These are phyloP conservation scores for Monoraphidium neglectum DNA, from an alignment of 139 green algal species.

Conservation along the genomic window DNA sequence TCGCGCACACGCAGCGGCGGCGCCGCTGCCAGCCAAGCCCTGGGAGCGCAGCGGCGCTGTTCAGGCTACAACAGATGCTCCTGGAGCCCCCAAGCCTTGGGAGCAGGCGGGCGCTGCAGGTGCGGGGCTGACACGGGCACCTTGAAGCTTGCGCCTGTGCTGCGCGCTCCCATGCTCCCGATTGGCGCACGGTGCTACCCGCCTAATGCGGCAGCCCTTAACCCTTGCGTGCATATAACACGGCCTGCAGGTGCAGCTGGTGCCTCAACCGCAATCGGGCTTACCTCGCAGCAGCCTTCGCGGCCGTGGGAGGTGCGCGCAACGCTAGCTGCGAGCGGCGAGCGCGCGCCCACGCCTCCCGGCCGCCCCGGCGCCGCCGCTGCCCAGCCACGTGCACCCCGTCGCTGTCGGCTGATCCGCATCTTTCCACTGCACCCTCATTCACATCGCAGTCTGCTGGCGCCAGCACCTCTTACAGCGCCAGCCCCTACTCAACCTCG, in stretches of 20 bases:
- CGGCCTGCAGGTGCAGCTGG: not conserved
- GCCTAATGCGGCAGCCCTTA: no score
- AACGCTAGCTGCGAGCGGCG: not conserved
- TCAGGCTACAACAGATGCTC: not conserved
- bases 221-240: no score
- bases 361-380: no score
- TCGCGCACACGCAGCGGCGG: no score
- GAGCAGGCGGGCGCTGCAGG: slow-evolving; percentile 24
- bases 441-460: no score
- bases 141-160: no score
- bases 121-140: not conserved
- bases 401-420: no score
- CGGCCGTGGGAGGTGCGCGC: slow-evolving; percentile 49
- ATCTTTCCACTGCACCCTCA: no score
- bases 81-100: slow-evolving; percentile 55
- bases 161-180: no score
- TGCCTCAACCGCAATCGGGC: not conserved
- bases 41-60: slow-evolving; percentile 52
- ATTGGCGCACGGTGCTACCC: no score
- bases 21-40: slow-evolving; percentile 59
- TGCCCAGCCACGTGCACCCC: no score
- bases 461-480: slow-evolving; percentile 25
- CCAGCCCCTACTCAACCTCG: slow-evolving; percentile 16
- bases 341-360: not conserved
- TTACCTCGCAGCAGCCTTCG: not conserved